Base-by-base conservation (phyloP, 305 asterid species). In the Plantago lanceolata region DNA sequence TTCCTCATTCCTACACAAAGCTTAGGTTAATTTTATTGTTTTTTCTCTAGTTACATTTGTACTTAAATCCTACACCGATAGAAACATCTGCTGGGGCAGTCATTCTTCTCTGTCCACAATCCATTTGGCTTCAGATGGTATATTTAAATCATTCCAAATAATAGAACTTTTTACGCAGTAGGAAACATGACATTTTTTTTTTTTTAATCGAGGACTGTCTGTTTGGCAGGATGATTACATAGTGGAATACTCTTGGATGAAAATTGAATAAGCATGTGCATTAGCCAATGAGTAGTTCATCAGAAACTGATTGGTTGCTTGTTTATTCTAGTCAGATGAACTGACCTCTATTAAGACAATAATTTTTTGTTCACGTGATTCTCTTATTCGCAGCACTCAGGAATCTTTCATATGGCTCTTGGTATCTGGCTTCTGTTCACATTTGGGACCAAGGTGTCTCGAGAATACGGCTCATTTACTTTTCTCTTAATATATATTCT, bases 351-450 rank as follows among this genome's bases (percentile, higher is more conserved):
- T 37, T 61, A 21, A 19, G 29, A 56, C 66, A 65, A 24, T 24
- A 17, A 53, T 35, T 19, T 62, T 62, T 50, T 17, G 29, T 19
- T 54, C 55, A 37, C 57, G 50, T 59, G 31, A 17, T 26, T 66
- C 47, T 60, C 35, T 61, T 68, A 47, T 69, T 72, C 68, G 62
- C 91, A 89, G 96, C 96, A 89, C 66, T 80, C 88, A 28, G 96
- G 95, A 59, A 61, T 89, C 70, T 58, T 79, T 63, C 94, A 89
- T 69, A 48, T 89, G 60, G 82, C 85, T 48, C 75, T 89, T 26
- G 85, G 88, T 59, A 78, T 78, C 78, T 84, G 95, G 94, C 73
- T 70, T 73, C 91, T 89, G 77, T 74, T 81, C 66, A 76, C 83
- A 43, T 84, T 86, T 66, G 95, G 96, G 65, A 73, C 68, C 60